These are phyloP conservation scores for Russula sp. DNA, from an alignment of 768 basidiomycete species.

Conservation along the genomic window DNA sequence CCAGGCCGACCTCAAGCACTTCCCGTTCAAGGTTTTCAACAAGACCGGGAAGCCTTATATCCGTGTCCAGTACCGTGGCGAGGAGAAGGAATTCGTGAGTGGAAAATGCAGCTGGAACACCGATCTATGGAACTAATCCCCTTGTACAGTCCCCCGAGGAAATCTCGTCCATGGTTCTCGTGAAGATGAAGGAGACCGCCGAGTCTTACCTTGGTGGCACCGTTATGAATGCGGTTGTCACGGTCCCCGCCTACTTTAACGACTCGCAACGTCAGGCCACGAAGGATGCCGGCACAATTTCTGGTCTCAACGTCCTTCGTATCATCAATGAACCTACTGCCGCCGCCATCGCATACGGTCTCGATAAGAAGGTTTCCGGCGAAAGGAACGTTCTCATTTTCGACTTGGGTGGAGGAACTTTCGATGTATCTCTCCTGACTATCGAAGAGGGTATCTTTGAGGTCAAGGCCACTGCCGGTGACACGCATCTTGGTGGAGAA, in stretches of 20 bases:
- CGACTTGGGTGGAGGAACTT: conserved; percentile 97
- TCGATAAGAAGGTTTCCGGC: conserved; percentile 87
- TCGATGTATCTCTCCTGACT: conserved; percentile 94
- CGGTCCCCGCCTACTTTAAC: conserved; percentile 98
- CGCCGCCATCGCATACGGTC: conserved; percentile 97
- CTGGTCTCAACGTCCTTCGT: conserved; percentile 93
- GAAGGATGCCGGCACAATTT: conserved; percentile 94
- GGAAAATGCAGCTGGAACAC: not conserved
- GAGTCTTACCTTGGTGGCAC: conserved; percentile 90
- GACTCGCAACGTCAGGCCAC: conserved; percentile 98
- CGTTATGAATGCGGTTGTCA: conserved; percentile 89
- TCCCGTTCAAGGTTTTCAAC: conserved; percentile 89
- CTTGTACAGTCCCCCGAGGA: conserved; percentile 81
- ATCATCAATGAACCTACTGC: conserved; percentile 99
- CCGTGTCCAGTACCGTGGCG: conserved; percentile 86
- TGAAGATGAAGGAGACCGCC: conserved; percentile 98
- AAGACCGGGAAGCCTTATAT: conserved; percentile 88
- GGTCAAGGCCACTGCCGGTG: conserved; percentile 97
- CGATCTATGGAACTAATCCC: conserved; percentile 14
- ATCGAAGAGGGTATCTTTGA: conserved; percentile 98
- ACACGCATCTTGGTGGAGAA: conserved; percentile 97
- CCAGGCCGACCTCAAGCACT: conserved; percentile 81
- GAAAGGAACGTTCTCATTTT: conserved; percentile 98
- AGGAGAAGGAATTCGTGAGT: conserved; percentile 89
- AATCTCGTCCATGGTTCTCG: conserved; percentile 95